Conservation (phyloP, 2,329 filamentous ascomycete genomes). For the Fusarium nematophilum region DNA sequence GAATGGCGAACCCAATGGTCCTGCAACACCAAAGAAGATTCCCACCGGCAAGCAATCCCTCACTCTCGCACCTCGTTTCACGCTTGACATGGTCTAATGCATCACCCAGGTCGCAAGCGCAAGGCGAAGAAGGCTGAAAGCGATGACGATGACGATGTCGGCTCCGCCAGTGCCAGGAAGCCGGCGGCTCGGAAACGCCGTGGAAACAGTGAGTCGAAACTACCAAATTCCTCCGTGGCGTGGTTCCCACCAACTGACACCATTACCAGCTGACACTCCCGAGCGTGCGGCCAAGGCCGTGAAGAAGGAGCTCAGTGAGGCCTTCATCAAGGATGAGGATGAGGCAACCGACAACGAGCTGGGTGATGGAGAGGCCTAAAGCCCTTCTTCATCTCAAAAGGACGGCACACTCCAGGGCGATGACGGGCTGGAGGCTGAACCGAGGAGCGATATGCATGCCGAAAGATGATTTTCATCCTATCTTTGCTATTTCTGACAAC, state of each 20-base stretch:
- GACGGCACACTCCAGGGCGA: background rate
- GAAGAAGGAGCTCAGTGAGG: conserved; percentile 30
- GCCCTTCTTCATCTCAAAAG: background rate
- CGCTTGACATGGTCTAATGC: background rate
- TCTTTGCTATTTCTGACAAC: conserved; percentile 2
- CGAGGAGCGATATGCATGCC: conserved; percentile 1
- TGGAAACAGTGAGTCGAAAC: conserved; percentile 23
- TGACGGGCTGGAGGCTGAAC: background rate
- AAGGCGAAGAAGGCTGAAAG: conserved; percentile 26
- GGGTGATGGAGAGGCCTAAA: background rate
- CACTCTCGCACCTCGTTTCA: background rate
- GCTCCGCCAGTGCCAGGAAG: conserved; percentile 18
- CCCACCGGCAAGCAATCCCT: conserved; percentile 35
- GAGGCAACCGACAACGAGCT: background rate
- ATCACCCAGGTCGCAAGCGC: conserved; percentile 38
- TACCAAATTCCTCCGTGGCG: background rate
- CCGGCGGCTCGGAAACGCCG: conserved; percentile 33
- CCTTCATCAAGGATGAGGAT: conserved; percentile 26
- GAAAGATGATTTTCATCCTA: background rate
- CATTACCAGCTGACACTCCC: conserved; percentile 5
- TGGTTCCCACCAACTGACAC: conserved; percentile 9
- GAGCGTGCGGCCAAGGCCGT: conserved; percentile 31
- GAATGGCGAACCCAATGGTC: background rate
- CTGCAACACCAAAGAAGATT: conserved; percentile 39
- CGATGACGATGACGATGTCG: conserved; percentile 12